phyloP scores from a whole-genome alignment of 352 stramenopile species.

The Pythium rishiriense region DNA sequence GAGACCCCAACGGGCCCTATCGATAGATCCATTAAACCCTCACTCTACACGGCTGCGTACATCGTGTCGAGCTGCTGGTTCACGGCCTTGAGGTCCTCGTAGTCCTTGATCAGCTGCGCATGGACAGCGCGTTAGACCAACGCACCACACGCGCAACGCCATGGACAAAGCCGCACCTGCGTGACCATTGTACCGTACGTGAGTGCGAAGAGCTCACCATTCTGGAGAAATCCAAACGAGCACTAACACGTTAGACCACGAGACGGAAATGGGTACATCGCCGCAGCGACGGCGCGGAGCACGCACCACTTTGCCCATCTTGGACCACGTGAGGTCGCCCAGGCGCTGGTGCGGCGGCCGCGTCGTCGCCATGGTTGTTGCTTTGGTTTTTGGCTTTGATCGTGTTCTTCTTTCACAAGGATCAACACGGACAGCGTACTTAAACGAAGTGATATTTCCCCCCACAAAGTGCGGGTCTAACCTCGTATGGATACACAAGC shows the following conservation, averaged over 20 bases:
- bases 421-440: conserved; percentile 2
- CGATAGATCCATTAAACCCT: not conserved
- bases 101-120: conserved; percentile 93
- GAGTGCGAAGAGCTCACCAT: conserved; percentile 97
- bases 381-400: conserved; percentile 3
- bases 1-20: too few species aligned
- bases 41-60: conserved; percentile 29
- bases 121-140: not conserved
- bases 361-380: conserved; percentile 47
- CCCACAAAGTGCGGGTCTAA: conserved; percentile 3
- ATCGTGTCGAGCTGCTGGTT: conserved; percentile 97
- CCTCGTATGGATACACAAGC: not conserved
- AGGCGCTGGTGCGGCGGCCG: conserved; percentile 59
- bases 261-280: not conserved
- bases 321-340: conserved; percentile 89
- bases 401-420: not conserved
- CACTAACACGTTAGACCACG: not conserved
- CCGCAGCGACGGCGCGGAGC: not conserved
- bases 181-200: conserved; percentile 98
- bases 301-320: conserved; percentile 92
- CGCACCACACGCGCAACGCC: too few species aligned
- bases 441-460: conserved; percentile 7
- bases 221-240: conserved; percentile 49
- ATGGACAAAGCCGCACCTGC: conserved; percentile 45
- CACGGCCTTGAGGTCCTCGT: conserved; percentile 93